Evolutionary conservation across 768 basidiomycete genomes (phyloP).

Genomic region (Mycena maculata): DNA sequence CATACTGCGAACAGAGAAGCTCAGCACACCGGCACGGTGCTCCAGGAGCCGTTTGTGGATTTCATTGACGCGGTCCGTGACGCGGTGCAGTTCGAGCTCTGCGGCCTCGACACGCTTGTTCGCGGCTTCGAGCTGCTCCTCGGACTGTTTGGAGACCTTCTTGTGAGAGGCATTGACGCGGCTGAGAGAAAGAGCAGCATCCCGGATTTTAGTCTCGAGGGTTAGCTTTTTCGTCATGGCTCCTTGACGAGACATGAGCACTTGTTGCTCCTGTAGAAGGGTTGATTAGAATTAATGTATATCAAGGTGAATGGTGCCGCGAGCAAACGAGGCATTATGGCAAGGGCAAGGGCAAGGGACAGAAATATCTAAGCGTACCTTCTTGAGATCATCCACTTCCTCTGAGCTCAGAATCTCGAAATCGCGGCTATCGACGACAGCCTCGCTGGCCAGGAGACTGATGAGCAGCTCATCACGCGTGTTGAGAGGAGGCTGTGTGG

Average conservation of each 20-base stretch:
- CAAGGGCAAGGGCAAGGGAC: not conserved
- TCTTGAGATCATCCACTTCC: conserved; percentile 64
- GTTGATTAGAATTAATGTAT: not conserved
- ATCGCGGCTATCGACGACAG: conserved; percentile 89
- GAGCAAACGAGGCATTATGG: too few relatives aligned
- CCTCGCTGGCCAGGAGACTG: conserved; percentile 92
- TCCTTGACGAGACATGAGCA: conserved; percentile 71
- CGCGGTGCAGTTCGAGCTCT: conserved; percentile 76
- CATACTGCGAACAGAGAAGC: conserved; percentile 73
- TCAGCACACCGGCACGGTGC: conserved; percentile 87
- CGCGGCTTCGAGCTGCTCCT: conserved; percentile 80
- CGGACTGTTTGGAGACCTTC: conserved; percentile 70
- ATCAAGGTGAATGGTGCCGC: too few relatives aligned
- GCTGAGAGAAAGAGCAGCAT: conserved; percentile 82
- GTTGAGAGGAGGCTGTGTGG: conserved; percentile 44
- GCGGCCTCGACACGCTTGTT: conserved; percentile 76
- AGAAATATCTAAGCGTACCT: conserved; percentile 46
- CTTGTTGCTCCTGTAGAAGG: conserved; percentile 73
- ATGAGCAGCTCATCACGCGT: conserved; percentile 88
- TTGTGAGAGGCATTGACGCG: conserved; percentile 72
- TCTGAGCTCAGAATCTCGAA: conserved; percentile 76
- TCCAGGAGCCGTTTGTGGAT: conserved; percentile 75
- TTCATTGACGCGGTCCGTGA: conserved; percentile 74
- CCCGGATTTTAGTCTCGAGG: conserved; percentile 89
- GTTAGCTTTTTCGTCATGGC: conserved; percentile 80